These are phyloP conservation scores for Phytophthora europaea DNA, from an alignment of 352 stramenopile species.

Conservation along the genomic window DNA sequence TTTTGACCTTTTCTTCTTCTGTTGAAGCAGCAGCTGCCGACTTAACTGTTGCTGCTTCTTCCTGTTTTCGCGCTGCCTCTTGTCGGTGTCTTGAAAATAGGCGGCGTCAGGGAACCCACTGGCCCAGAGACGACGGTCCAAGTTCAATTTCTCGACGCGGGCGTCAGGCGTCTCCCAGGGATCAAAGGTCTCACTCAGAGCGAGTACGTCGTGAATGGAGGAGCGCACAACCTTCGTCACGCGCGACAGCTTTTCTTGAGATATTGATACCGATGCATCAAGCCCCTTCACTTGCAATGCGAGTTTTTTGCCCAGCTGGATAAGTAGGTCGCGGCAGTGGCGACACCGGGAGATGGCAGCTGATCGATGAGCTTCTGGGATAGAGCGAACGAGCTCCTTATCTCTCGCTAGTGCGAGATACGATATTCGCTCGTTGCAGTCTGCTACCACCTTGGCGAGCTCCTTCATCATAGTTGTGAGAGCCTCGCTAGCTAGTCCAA, in stretches of 20 bases:
- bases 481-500: neutral
- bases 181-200: conserved; percentile 40
- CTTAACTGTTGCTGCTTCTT: conserved; percentile 43
- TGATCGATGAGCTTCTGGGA: conserved; percentile 31
- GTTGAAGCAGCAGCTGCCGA: conserved; percentile 32
- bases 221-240: conserved; percentile 24
- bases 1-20: conserved; percentile 22
- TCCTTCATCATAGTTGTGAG: conserved; percentile 20
- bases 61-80: conserved; percentile 33
- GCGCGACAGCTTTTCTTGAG: conserved; percentile 9
- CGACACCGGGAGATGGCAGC: conserved; percentile 47
- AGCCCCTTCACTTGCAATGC: conserved; percentile 33
- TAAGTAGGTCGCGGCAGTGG: conserved; percentile 53
- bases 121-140: conserved; percentile 51
- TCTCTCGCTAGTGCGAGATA: conserved; percentile 29
- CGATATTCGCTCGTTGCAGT: conserved; percentile 49
- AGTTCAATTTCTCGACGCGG: conserved; percentile 50
- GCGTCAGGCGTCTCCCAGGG: conserved; percentile 56
- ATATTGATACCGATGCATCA: conserved; percentile 13
- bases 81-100: conserved; percentile 52
- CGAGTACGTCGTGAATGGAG: conserved; percentile 40
- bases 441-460: conserved; percentile 37
- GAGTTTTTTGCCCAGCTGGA: conserved; percentile 53
- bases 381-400: conserved; percentile 12
- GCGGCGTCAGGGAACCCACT: conserved; percentile 61